Evolutionary conservation across 1,284 basidiomycete species (phyloP), one percentile per base, ranked within the genome.

Genomic region (Ganoderma leucocontextum): DNA sequence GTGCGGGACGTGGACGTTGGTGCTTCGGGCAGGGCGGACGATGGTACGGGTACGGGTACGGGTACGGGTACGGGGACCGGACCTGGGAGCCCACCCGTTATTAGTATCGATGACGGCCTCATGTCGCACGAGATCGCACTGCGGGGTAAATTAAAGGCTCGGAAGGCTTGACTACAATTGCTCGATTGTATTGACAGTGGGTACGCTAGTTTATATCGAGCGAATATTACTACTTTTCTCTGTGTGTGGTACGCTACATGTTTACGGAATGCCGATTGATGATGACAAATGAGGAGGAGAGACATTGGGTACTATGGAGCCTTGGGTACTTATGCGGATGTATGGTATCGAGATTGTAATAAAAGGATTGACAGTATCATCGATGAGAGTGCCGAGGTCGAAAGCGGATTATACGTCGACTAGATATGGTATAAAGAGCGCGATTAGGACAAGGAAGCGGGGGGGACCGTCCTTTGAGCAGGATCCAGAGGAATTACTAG

Each of bases 211-310:
- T 65, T 70, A 70, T 60, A 65, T 60, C 65, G 44, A 67, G 71
- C 61, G 63, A 60, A 62, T 68, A 72, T 72, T 70, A 72, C 65
- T 68, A 70, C 72, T 73, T 71, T 73, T 71, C 62, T 52, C 57
- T 44, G 47, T 58, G 61, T 64, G 67, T 63, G 60, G 67, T 72
- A 72, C 69, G 71, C 71, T 72, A 72, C 71, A 72, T 62, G 69
- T 70, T 38, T 38, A 61, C 60, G 69, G 67, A 64, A 63, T 66
- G 65, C 60, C 53, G 67, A 62, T 57, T 67, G 71, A 62, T 64
- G 49, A 53, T 68, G 60, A 69, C 64, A 69, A 55, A 42, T 53
- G 62, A 41, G 52, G n/a, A 41, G 33, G 33, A 39, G 19, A 22
- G 35, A 29, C 29, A 29, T 29, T 29, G 19, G 59, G 29, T 47